Evolutionary conservation across 192 early-diverging fungal genomes (phyloP), one percentile per base, ranked within the genome.

Genomic region (Glomus cerebriforme): DNA sequence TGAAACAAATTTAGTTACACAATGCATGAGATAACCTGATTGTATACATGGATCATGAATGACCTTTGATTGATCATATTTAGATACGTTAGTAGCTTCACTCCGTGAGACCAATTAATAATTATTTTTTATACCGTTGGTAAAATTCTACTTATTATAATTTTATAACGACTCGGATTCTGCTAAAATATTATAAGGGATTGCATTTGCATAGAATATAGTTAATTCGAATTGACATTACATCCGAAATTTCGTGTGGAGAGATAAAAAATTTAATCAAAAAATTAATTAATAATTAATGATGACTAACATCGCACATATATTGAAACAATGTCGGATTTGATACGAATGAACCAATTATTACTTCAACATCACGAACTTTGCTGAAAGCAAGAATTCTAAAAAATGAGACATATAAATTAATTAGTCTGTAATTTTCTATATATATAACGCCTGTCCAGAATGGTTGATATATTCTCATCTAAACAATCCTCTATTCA

Each of bases 381-480:
- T 73, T 73, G 47, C 72, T 73, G 7, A 74, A 74, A 74, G 47
- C 72, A 58, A 10, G 72, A 60, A 59, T 74, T 74, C 26, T 59
- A 63, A 75, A n/a, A 67, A 75, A 75, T 75, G 73, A 75, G 73
- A 75, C 73, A 43, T 10, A 76, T 76, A 62, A 76, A 76, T 76
- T 76, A 65, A 76, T 76, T 76, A 76, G 60, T 76, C 39, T 76
- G 74, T 59, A 76, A 76, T 64, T 75, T 76, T 76, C 74, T 76
- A 76, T 76, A 76, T 76, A 76, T 76, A 76, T 63, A 63, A 64
- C 59, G 74, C n/a, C 74, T 62, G 74, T 76, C 43, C 60, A 75
- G 74, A 45, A 75, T 26, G n/a, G 74, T 75, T 75, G 59, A 43
- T 17, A 29, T 75, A 75, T 63, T 29, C 8, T 43, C 39, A 43